These are phyloP conservation scores for Stagonosporopsis cucurbitacearum DNA, from an alignment of 2,329 filamentous ascomycete species.

Conservation along the genomic window DNA sequence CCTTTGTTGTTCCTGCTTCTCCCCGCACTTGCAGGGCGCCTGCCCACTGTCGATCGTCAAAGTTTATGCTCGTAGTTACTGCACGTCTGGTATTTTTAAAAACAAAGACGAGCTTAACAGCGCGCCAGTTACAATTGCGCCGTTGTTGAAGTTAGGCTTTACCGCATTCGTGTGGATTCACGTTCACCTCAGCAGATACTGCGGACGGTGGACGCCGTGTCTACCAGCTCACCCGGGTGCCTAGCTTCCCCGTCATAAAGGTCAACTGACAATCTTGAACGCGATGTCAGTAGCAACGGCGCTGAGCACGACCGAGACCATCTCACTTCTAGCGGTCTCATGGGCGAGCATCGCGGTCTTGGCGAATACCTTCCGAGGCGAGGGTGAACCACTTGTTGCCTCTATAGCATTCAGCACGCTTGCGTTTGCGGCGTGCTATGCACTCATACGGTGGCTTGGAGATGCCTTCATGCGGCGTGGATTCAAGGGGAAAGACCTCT, in stretches of 20 bases:
- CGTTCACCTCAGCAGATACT: constrained; percentile 12
- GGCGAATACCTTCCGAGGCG: constrained; percentile 77
- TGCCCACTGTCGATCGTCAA: constrained; percentile 16
- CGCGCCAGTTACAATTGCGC: neutral
- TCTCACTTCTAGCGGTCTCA: constrained; percentile 67
- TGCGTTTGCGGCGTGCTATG: constrained; percentile 81
- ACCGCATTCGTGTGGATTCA: constrained; percentile 12
- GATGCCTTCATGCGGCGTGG: constrained; percentile 87
- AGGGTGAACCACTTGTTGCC: constrained; percentile 87
- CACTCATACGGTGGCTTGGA: constrained; percentile 92
- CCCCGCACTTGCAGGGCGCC: constrained; percentile 17
- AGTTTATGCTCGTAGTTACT: constrained; percentile 15
- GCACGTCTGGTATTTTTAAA: constrained; percentile 6
- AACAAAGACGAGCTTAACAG: constrained; percentile 6
- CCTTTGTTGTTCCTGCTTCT: constrained; percentile 17
- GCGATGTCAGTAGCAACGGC: constrained; percentile 31
- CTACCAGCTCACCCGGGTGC: constrained; percentile 13
- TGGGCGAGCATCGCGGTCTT: constrained; percentile 76
- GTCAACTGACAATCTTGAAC: constrained; percentile 8
- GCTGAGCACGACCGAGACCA: constrained; percentile 62
- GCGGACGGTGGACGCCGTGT: constrained; percentile 7
- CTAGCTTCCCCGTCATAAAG: constrained; percentile 20
- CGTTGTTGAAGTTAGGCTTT: constrained; percentile 3
- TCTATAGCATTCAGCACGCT: constrained; percentile 86
- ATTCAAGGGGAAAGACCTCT: constrained; percentile 87